Evolutionary conservation across 345 rosid species (phyloP).

Genomic region (Salix exigua): DNA sequence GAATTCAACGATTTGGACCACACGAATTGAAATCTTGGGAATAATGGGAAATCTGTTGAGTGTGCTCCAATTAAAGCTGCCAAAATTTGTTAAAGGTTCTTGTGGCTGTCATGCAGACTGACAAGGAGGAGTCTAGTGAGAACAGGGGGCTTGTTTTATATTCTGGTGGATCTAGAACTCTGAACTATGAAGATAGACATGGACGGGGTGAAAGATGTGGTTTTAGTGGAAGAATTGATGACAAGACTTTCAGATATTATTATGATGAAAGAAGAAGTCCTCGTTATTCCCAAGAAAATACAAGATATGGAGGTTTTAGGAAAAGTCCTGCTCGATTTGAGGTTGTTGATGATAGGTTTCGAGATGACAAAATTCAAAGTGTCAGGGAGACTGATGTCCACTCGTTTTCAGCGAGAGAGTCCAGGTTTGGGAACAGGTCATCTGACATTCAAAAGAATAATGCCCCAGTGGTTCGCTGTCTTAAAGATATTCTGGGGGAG

Average conservation of each 20-base stretch:
- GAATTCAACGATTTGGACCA: neutral
- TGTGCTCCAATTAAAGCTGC: neutral
- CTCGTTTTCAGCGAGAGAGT: conserved; percentile 29
- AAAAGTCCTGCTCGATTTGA: conserved; percentile 63
- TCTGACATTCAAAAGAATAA: conserved; percentile 36
- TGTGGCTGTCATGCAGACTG: conserved; percentile 33
- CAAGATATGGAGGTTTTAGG: conserved; percentile 45
- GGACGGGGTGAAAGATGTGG: conserved; percentile 32
- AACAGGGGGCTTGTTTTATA: conserved; percentile 34
- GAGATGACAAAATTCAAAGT: conserved; percentile 42
- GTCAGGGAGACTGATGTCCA: conserved; percentile 31
- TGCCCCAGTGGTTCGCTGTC: conserved; percentile 28
- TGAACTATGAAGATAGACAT: conserved; percentile 35
- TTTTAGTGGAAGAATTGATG: conserved; percentile 42
- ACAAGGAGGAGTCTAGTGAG: conserved; percentile 37
- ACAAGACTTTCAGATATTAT: conserved; percentile 34
- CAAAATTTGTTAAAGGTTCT: conserved; percentile 2
- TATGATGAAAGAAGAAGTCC: conserved; percentile 60
- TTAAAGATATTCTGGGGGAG: conserved; percentile 33
- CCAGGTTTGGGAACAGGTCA: conserved; percentile 40
- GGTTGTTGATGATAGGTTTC: conserved; percentile 75
- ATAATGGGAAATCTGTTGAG: neutral
- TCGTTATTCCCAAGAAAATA: conserved; percentile 33
- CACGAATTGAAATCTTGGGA: neutral
- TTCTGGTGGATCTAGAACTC: conserved; percentile 41